Base-by-base conservation (phyloP, 1,284 basidiomycete genomes). In the Cronartium quercuum region DNA sequence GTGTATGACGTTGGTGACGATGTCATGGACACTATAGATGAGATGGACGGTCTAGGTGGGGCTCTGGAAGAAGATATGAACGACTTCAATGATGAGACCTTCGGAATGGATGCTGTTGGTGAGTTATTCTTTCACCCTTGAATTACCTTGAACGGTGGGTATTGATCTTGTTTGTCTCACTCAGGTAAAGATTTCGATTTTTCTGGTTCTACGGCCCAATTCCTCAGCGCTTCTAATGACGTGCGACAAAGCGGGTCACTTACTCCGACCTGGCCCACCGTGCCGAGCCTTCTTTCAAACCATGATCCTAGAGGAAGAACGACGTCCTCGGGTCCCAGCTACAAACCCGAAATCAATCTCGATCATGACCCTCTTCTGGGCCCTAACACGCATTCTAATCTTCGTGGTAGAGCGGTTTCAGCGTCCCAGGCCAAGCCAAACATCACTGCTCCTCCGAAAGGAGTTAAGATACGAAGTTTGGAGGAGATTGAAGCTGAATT, bases 41-140 rank as follows among this genome's bases (percentile, higher is more conserved):
- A 94, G 2, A 83, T 90, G 0, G 92, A 91, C 9, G 92, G 92
- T 0, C 81, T 95, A 44, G 83, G 84, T 77, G 89, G 89, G 37
- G 94, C 92, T 92, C 84, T 88, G 44, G 83, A 89, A 34, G 87
- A 92, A 5, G 90, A 94, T 82, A 82, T 84, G 47, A 81, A 80
- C 47, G 73, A 75, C 64, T 75, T 75, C 44, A 75, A 75, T 68
- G 73, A 75, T 38, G 66, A 75, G 58, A 75, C 73, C 13, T 75
- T 75, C 42, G 73, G 73, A 55, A 63, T 75, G 66, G 73, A 75
- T n/a, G 55, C 55, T 40, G 66, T 75, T 42, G 73, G 73, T 75
- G 34, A 57, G 73, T 41, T 24, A 10, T 12, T 15, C 7, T n/a
- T 44, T 55, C 12, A 7, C 42, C 21, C 29, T 18, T 10, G 18